Percentiles rank a stretch among this genome's conserved stretches.
Evolutionary conservation across 768 basidiomycete genomes (phyloP).

Genomic region (Macrolepiota fuliginosa): DNA sequence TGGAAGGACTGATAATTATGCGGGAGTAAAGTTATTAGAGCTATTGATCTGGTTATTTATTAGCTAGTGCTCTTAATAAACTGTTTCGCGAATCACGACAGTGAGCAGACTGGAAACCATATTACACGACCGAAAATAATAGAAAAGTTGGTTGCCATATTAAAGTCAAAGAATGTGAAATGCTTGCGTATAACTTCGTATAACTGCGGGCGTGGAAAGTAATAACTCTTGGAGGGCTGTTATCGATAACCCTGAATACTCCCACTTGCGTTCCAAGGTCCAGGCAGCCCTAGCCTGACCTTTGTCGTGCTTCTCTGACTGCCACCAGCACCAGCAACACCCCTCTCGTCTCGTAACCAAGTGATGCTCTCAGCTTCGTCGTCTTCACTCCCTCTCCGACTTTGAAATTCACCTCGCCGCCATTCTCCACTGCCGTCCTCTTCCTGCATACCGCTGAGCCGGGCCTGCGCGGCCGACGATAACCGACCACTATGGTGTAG

Average conservation of each 20-base stretch:
- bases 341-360: constrained; percentile 14
- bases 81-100: background rate
- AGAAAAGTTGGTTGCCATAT: background rate
- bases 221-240: background rate
- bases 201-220: background rate
- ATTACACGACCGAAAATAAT: background rate
- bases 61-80: background rate
- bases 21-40: background rate
- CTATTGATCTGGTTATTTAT: background rate
- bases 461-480: background rate
- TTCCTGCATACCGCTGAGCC: constrained; percentile 10
- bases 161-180: background rate
- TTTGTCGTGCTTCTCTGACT: constrained; percentile 4
- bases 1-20: background rate
- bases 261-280: background rate
- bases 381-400: constrained; percentile 25
- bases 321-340: background rate
- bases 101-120: background rate
- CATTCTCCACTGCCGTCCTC: constrained; percentile 24
- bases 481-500: background rate
- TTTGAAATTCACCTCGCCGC: constrained; percentile 25
- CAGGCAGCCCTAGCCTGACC: background rate
- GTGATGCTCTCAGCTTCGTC: constrained; percentile 26
- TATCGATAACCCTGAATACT: background rate
- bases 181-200: background rate